phyloP scores from a whole-genome alignment of 2,329 filamentous ascomycete species.

The Cylindrodendrum hubeiense region DNA sequence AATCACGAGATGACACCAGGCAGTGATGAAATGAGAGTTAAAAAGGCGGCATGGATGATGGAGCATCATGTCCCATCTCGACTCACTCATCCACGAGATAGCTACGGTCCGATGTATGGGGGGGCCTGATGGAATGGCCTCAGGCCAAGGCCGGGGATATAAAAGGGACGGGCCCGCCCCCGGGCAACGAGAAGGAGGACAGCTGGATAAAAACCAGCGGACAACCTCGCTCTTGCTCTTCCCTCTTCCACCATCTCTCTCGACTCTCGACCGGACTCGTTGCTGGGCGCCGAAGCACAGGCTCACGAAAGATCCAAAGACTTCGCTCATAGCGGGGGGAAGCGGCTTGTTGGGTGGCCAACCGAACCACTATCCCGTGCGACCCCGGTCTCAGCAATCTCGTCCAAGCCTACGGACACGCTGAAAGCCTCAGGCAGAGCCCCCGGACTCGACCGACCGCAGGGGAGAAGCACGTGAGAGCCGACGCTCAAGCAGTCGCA shows the following conservation, averaged over 20 bases:
- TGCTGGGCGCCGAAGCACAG: slow-evolving; percentile 36
- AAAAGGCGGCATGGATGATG: slow-evolving; percentile 1
- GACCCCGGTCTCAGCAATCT: slow-evolving; percentile 12
- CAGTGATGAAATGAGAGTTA: slow-evolving; percentile 12
- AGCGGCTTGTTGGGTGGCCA: slow-evolving; percentile 34
- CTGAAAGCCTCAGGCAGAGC: slow-evolving; percentile 23
- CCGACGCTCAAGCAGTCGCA: background rate
- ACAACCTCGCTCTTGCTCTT: slow-evolving; percentile 14
- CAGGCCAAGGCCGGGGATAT: slow-evolving; percentile 39
- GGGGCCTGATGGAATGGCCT: slow-evolving; percentile 30
- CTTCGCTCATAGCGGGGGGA: slow-evolving; percentile 22
- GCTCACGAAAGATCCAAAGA: slow-evolving; percentile 34
- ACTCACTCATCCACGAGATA: slow-evolving; percentile 9
- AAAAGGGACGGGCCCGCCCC: slow-evolving; percentile 42
- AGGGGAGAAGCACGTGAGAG: slow-evolving; percentile 23
- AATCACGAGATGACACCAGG: slow-evolving; percentile 23
- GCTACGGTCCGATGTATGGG: background rate
- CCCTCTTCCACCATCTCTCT: slow-evolving; percentile 16
- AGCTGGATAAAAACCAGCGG: slow-evolving; percentile 19
- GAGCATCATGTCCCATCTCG: slow-evolving; percentile 20
- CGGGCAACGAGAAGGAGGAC: slow-evolving; percentile 29
- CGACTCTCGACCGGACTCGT: slow-evolving; percentile 32
- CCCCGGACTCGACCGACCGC: background rate
- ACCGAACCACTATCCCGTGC: slow-evolving; percentile 30
- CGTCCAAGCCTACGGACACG: background rate